Evolutionary conservation across 805 yeast genomes (phyloP).

Genomic region (Saturnispora hagleri): DNA sequence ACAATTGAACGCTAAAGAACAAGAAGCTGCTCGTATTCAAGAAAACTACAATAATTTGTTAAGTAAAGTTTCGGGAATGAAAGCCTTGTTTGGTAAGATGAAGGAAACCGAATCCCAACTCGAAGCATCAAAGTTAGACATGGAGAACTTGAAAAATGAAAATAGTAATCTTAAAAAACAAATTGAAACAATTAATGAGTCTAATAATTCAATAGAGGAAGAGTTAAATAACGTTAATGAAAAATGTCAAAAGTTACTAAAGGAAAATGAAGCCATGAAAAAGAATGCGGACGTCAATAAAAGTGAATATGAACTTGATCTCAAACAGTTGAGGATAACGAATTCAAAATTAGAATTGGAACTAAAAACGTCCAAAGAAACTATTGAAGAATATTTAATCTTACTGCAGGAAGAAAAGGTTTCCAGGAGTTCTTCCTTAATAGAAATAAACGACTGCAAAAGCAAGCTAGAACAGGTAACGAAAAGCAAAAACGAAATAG

Average conservation of each 20-base stretch:
- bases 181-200: not conserved
- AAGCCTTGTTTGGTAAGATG: constrained; percentile 62
- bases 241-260: constrained; percentile 45
- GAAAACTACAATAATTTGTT: constrained; percentile 53
- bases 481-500: constrained; percentile 22
- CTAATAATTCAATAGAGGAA: constrained; percentile 14
- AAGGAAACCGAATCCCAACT: constrained; percentile 56
- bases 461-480: constrained; percentile 15
- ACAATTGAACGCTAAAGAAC: constrained; percentile 29
- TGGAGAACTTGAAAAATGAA: constrained; percentile 26
- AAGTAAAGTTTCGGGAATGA: constrained; percentile 63
- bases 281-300: constrained; percentile 31
- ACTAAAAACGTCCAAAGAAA: constrained; percentile 28
- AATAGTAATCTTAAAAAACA: constrained; percentile 20
- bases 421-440: constrained; percentile 37
- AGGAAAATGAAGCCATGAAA: constrained; percentile 31
- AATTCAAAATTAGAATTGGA: constrained; percentile 33
- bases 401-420: constrained; percentile 33
- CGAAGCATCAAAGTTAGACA: constrained; percentile 29
- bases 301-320: constrained; percentile 32
- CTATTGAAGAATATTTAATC: constrained; percentile 28
- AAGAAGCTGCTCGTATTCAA: constrained; percentile 50
- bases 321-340: constrained; percentile 33
- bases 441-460: constrained; percentile 31
- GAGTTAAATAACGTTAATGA: constrained; percentile 36